phyloP scores from a whole-genome alignment of 2,329 filamentous ascomycete species.

The Periconia sp. region DNA sequence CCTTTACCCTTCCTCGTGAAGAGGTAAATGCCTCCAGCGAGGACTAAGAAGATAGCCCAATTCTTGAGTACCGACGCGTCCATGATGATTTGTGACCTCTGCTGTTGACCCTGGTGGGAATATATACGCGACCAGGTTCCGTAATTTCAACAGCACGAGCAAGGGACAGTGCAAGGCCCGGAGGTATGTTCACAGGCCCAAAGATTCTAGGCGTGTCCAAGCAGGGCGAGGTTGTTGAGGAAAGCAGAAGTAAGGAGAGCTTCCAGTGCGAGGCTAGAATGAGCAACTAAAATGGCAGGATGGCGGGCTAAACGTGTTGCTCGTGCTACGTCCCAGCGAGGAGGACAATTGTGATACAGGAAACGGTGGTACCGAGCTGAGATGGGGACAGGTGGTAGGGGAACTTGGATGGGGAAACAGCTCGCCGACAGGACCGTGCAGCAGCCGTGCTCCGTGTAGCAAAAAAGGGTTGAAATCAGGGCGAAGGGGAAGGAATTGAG shows the following conservation, averaged over 20 bases:
- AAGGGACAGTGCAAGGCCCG: not conserved
- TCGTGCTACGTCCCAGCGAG: not conserved
- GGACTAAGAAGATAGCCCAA: constrained; percentile 36
- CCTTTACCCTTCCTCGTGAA: constrained; percentile 25
- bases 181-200: not conserved
- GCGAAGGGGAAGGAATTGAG: not conserved
- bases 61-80: constrained; percentile 29
- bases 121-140: not conserved
- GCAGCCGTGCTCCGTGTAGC: not conserved
- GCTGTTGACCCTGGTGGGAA: not conserved
- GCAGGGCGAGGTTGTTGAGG: not conserved
- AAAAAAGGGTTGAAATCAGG: not conserved
- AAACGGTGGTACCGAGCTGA: not conserved
- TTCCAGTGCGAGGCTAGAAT: not conserved
- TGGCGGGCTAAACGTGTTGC: not conserved
- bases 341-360: not conserved
- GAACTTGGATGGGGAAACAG: constrained; percentile 17
- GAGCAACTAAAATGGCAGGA: not conserved
- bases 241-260: not conserved
- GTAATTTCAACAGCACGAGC: not conserved
- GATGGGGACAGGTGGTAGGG: constrained; percentile 9
- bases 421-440: constrained; percentile 15
- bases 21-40: constrained; percentile 27
- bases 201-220: not conserved
- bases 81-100: constrained; percentile 20